Evolutionary conservation across 805 yeast genomes (phyloP).

Genomic region (Citeromyces nyonsensis): DNA sequence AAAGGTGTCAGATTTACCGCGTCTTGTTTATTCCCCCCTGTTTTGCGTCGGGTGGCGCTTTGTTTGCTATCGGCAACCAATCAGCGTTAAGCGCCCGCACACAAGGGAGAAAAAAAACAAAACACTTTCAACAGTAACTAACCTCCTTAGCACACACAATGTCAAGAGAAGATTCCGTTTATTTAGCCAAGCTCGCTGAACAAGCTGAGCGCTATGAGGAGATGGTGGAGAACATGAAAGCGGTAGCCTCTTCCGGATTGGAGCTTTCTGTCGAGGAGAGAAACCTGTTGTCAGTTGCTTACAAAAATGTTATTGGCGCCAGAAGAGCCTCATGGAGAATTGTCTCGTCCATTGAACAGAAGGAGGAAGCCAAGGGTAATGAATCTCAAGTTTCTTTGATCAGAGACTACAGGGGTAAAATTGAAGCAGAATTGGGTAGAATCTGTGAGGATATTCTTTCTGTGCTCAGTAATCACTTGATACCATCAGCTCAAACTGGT

Average conservation of each 20-base stretch:
- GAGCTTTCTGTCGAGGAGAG: conserved; percentile 97
- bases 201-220: conserved; percentile 99
- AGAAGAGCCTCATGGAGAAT: conserved; percentile 99
- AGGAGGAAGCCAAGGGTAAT: conserved; percentile 93
- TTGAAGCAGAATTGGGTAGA: conserved; percentile 82
- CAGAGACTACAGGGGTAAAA: conserved; percentile 88
- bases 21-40: too few species aligned
- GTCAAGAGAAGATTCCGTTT: conserved; percentile 95
- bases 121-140: background rate
- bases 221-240: conserved; percentile 97
- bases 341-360: conserved; percentile 94
- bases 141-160: background rate
- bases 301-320: conserved; percentile 96
- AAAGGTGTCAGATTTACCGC: too few species aligned
- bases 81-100: background rate
- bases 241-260: conserved; percentile 90
- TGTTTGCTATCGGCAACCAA: too few species aligned
- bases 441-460: conserved; percentile 89
- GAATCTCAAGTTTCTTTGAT: conserved; percentile 80
- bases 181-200: conserved; percentile 95
- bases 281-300: conserved; percentile 91
- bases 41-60: too few species aligned
- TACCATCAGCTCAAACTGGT: conserved; percentile 89
- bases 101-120: background rate
- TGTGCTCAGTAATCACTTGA: conserved; percentile 79